Conservation (phyloP, 2,329 filamentous ascomycete genomes). For the Aspergillus intermedius region DNA sequence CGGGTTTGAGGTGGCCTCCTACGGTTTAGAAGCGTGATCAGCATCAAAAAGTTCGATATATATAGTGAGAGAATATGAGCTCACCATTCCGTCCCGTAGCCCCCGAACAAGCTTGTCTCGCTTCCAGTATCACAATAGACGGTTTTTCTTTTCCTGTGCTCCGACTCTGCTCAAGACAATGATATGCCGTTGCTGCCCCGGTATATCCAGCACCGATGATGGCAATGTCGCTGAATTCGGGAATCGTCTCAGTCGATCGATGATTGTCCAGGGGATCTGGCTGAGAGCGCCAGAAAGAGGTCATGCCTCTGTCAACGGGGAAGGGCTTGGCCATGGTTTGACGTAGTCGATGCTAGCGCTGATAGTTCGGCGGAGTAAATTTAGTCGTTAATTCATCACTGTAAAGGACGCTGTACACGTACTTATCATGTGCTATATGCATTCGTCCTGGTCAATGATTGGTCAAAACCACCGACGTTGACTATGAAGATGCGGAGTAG, state of each 20-base stretch:
- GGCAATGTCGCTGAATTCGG: conserved; percentile 35
- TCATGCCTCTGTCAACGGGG: conserved; percentile 16
- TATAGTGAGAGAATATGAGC: background rate
- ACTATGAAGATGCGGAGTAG: background rate
- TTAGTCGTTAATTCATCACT: too few relatives aligned
- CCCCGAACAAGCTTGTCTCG: conserved; percentile 36
- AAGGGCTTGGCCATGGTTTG: conserved; percentile 11
- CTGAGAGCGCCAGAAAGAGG: conserved; percentile 40
- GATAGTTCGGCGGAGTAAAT: too few relatives aligned
- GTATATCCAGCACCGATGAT: conserved; percentile 43
- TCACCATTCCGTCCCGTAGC: conserved; percentile 39
- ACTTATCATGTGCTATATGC: too few relatives aligned
- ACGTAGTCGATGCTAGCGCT: background rate
- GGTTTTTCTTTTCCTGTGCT: background rate
- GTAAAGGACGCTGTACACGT: too few relatives aligned
- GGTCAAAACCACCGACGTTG: background rate
- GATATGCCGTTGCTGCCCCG: conserved; percentile 36
- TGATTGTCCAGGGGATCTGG: conserved; percentile 36
- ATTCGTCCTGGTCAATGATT: too few relatives aligned
- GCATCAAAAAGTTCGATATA: background rate
- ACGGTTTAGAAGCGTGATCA: background rate
- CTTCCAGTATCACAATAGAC: conserved; percentile 37
- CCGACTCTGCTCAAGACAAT: conserved; percentile 26
- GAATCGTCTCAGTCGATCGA: conserved; percentile 34
- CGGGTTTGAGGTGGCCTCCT: conserved; percentile 40